Evolutionary conservation across 441 rosid species (phyloP).

Genomic region (Bruguiera hainesii): DNA sequence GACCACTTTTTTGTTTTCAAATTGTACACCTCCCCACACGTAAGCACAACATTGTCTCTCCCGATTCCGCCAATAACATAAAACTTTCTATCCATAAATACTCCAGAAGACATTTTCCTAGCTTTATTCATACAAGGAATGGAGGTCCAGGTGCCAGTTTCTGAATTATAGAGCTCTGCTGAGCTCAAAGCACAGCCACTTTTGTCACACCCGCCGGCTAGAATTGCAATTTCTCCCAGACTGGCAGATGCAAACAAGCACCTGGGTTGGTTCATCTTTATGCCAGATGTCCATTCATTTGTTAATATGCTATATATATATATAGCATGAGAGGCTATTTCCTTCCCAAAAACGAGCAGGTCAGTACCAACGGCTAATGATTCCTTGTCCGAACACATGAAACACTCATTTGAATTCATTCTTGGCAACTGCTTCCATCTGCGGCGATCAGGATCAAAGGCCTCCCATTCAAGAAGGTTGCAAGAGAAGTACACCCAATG

Average conservation of each 20-base stretch:
- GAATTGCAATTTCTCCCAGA: constrained; percentile 56
- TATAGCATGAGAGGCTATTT: constrained; percentile 44
- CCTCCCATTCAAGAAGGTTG: constrained; percentile 64
- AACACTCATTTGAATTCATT: constrained; percentile 58
- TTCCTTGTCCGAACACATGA: constrained; percentile 69
- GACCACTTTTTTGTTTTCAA: constrained; percentile 47
- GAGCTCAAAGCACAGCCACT: constrained; percentile 48
- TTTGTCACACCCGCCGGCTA: constrained; percentile 81
- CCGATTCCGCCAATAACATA: constrained; percentile 76
- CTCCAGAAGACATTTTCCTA: constrained; percentile 75
- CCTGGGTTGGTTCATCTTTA: constrained; percentile 60
- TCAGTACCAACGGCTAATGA: constrained; percentile 82
- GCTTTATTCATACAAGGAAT: constrained; percentile 60
- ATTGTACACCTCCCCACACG: constrained; percentile 71
- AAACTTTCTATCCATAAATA: constrained; percentile 75
- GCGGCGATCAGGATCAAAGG: constrained; percentile 54
- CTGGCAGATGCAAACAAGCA: constrained; percentile 84
- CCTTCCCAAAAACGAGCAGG: constrained; percentile 79
- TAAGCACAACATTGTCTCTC: constrained; percentile 35
- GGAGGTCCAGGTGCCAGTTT: constrained; percentile 51
- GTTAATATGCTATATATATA: constrained; percentile 61
- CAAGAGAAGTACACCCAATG: constrained; percentile 85
- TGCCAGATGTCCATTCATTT: constrained; percentile 61
- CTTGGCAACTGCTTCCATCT: constrained; percentile 71
- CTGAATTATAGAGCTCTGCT: constrained; percentile 67